A percentile compares a stretch with the other conserved stretches of the same genome.
These are phyloP conservation scores for Lablab purpureus DNA, from an alignment of 306 rosid species.

Conservation along the genomic window DNA sequence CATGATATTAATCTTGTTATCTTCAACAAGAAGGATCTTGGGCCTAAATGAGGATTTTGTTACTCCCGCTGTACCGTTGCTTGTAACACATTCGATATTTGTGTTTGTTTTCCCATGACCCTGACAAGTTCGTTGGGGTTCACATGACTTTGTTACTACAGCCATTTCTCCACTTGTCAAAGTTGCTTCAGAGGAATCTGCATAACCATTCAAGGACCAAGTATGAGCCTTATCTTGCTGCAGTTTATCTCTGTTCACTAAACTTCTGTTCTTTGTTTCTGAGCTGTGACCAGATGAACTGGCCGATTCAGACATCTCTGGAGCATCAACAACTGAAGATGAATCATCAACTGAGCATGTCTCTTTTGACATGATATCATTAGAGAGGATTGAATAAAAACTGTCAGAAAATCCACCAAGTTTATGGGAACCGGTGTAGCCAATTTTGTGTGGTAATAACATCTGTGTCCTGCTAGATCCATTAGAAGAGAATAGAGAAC, in stretches of 20 bases:
- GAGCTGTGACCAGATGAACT: constrained; percentile 48
- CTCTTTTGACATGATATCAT: constrained; percentile 46
- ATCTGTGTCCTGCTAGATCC: constrained; percentile 60
- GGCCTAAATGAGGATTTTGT: constrained; percentile 54
- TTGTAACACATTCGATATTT: constrained; percentile 37
- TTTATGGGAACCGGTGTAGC: constrained; percentile 52
- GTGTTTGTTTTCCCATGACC: constrained; percentile 53
- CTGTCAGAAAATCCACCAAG: constrained; percentile 54
- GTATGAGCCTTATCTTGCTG: constrained; percentile 46
- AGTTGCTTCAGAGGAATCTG: constrained; percentile 39
- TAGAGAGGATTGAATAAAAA: constrained; percentile 51
- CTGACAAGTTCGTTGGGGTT: constrained; percentile 49
- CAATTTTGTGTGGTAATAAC: constrained; percentile 54
- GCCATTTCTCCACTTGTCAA: constrained; percentile 48
- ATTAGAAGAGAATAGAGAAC: constrained; percentile 73
- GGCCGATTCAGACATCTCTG: constrained; percentile 55
- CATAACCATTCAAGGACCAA: constrained; percentile 45
- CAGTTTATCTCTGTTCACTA: constrained; percentile 31
- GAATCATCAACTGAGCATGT: constrained; percentile 51
- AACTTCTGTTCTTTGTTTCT: constrained; percentile 36
- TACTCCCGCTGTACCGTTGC: constrained; percentile 41
- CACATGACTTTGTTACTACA: constrained; percentile 38
- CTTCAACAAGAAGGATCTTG: constrained; percentile 85
- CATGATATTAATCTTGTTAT: constrained; percentile 84
- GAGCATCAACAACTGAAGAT: constrained; percentile 46